Evolutionary conservation across 2,329 filamentous ascomycete species (phyloP).

Genomic region (Colletotrichum tamarilloi): DNA sequence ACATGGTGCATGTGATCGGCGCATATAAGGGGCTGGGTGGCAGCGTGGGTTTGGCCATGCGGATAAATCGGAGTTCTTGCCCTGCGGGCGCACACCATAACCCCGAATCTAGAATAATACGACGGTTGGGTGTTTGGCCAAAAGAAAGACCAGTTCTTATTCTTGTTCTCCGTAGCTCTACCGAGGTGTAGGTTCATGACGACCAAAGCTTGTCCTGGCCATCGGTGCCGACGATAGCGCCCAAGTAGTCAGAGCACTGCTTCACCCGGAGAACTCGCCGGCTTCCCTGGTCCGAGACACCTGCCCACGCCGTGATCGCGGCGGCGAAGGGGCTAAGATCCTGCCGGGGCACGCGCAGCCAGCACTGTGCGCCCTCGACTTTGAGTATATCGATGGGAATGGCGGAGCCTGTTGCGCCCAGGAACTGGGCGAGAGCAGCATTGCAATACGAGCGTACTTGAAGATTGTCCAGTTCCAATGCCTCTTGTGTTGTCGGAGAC

Average conservation of each 20-base stretch:
- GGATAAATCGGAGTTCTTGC: conserved; percentile 36
- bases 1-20: conserved; percentile 33
- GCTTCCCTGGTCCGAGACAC: conserved; percentile 53
- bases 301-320: conserved; percentile 74
- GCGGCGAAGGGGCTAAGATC: conserved; percentile 72
- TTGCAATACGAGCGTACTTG: conserved; percentile 73
- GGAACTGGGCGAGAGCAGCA: conserved; percentile 73
- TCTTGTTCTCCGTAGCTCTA: background rate
- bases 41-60: conserved; percentile 32
- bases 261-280: conserved; percentile 65
- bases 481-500: conserved; percentile 1
- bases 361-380: conserved; percentile 64
- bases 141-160: background rate
- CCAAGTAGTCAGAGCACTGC: conserved; percentile 73
- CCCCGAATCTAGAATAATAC: conserved; percentile 31
- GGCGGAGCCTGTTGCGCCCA: conserved; percentile 75
- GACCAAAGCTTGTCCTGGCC: conserved; percentile 61
- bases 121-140: conserved; percentile 29
- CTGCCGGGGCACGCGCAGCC: conserved; percentile 72
- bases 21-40: conserved; percentile 30
- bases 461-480: conserved; percentile 65
- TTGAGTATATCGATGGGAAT: conserved; percentile 79
- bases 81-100: conserved; percentile 28
- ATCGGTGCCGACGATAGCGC: conserved; percentile 64
- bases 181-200: conserved; percentile 43